These are phyloP conservation scores for Penicillium occitanis DNA, from an alignment of 2,329 filamentous ascomycete species.

Conservation along the genomic window DNA sequence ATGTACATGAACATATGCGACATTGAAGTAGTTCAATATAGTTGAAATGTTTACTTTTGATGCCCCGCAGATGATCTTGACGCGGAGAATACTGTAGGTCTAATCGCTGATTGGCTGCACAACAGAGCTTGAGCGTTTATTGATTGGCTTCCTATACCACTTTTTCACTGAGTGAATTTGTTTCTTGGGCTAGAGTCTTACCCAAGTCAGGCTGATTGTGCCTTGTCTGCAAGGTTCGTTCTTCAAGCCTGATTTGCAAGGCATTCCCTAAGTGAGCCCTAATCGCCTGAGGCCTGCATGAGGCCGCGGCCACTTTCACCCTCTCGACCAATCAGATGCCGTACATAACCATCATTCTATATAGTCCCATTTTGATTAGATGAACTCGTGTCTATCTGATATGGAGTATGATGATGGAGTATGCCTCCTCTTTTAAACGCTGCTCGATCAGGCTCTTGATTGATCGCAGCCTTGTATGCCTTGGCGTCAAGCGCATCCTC, in stretches of 20 bases:
- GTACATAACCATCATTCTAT: background rate
- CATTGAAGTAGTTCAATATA: background rate
- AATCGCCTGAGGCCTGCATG: background rate
- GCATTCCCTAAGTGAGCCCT: conserved; percentile 8
- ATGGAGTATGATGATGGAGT: background rate
- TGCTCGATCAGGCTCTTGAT: conserved; percentile 3
- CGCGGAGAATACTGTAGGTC: background rate
- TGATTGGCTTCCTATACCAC: background rate
- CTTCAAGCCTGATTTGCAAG: background rate
- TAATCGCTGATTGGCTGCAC: background rate
- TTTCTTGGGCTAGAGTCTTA: background rate
- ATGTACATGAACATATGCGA: background rate
- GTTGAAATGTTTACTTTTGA: background rate
- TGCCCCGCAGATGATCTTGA: conserved; percentile 3
- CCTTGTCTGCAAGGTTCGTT: background rate
- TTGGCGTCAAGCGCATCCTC: background rate
- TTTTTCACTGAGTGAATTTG: background rate
- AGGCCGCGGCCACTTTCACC: background rate
- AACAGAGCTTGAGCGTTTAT: background rate
- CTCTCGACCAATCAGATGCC: background rate
- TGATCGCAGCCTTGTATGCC: background rate
- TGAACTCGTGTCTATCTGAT: background rate
- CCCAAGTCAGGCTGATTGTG: background rate
- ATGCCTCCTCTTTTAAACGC: background rate
- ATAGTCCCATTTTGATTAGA: background rate